These are phyloP conservation scores for Trichoderma orchidacearum DNA, from an alignment of 495 filamentous ascomycete genomes.

Conservation along the genomic window DNA sequence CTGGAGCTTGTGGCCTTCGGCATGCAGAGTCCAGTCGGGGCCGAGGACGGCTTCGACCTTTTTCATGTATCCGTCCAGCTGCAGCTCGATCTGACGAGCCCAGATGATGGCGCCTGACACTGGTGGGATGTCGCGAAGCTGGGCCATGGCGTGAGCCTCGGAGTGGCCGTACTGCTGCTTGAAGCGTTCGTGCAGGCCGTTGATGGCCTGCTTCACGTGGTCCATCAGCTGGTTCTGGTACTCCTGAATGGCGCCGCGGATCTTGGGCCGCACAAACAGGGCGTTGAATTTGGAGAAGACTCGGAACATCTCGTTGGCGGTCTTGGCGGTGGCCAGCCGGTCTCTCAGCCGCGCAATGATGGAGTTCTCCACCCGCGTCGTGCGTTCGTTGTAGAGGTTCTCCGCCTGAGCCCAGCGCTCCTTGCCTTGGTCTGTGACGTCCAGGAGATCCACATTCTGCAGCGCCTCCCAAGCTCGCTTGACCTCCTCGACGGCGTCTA, in stretches of 20 bases:
- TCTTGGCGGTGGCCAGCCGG: constrained; percentile 86
- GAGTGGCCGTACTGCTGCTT: constrained; percentile 98
- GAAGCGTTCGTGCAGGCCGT: constrained; percentile 85
- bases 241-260: constrained; percentile 90
- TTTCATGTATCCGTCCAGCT: constrained; percentile 91
- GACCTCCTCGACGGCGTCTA: constrained; percentile 96
- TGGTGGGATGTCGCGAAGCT: constrained; percentile 85
- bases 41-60: constrained; percentile 94
- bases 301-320: constrained; percentile 97
- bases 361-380: constrained; percentile 92
- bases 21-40: constrained; percentile 81
- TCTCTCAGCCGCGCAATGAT: constrained; percentile 93
- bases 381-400: constrained; percentile 90
- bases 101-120: constrained; percentile 95
- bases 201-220: constrained; percentile 91
- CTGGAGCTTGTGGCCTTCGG: constrained; percentile 88
- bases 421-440: constrained; percentile 80
- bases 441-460: constrained; percentile 87
- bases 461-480: constrained; percentile 84
- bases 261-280: constrained; percentile 92
- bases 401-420: constrained; percentile 84
- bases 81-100: constrained; percentile 91
- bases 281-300: constrained; percentile 99
- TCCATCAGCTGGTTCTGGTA: constrained; percentile 96
- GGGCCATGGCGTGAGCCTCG: constrained; percentile 94